Base-by-base conservation (phyloP, 768 basidiomycete species). In the Amanita inopinata region DNA sequence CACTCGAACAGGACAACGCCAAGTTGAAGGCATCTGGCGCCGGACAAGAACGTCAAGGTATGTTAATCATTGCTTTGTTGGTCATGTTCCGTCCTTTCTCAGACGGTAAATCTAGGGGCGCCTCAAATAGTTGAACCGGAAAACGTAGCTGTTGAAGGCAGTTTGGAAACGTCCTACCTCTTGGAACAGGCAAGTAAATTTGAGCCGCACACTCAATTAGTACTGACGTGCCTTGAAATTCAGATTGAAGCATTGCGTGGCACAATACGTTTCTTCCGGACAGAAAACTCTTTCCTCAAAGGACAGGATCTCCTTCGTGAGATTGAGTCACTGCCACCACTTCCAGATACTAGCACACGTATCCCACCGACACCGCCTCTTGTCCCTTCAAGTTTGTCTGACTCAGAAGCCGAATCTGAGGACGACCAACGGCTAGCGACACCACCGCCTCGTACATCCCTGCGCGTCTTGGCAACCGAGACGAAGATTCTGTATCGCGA, bases 211-310 rank as follows among this genome's bases (percentile, higher is more conserved):
- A 43, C 12, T 41, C 18, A 17, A 46, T 15, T 4, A 46, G 22
- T 45, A 30, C 36, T 44, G 22, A 47, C 43, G 18, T 51, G 1
- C n/a, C 9, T 25, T 12, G 8, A 34, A 12, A n/a, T 44, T 9
- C 45, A 91, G 84, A 80, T 97, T 55, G 87, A 94, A 34, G 85
- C 84, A 10, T 73, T 97, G n/a, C 84, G 89, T 30, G 81, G 83
- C 4, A 87, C 93, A 0, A 78, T 98, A 20, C 79, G 89, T 14
- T 97, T 86, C 76, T 69, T 99, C n/a, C 80, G 93, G 17, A 80
- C 73, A 25, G 93, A 98, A 61, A 98, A 98, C 57, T 76, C 88
- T 2, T 91, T 88, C 56, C 80, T 98, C 62, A 92, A 86, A 56
- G 89, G 91, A 2, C 87, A 90, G 59, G 90, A 93, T 53, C 73